phyloP scores from a whole-genome alignment of 2,329 filamentous ascomycete species.

The Scytalidium lignicola region DNA sequence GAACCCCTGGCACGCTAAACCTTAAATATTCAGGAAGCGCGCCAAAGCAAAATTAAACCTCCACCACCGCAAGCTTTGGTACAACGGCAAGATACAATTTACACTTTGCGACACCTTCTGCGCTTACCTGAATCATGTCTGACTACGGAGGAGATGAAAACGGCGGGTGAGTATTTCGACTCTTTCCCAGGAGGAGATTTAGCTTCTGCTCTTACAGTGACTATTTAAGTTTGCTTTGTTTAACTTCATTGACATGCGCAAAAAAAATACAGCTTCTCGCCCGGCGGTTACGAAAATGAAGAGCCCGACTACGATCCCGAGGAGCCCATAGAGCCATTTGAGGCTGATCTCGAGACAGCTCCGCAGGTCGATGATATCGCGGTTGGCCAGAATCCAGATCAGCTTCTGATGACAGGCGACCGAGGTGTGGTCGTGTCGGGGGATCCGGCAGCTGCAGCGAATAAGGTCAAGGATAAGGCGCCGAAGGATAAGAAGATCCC shows the following conservation, averaged over 20 bases:
- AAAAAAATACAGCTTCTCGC: conserved; percentile 52
- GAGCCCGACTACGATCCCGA: conserved; percentile 54
- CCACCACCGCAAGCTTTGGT: conserved; percentile 2
- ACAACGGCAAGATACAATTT: no score
- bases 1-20: conserved; percentile 21
- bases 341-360: conserved; percentile 45
- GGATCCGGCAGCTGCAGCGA: conserved; percentile 56
- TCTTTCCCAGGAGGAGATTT: neutral
- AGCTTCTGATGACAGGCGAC: conserved; percentile 27
- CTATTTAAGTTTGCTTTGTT: conserved; percentile 43
- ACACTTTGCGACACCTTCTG: neutral
- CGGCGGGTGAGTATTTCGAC: conserved; percentile 7
- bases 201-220: conserved; percentile 20
- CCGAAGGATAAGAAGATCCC: conserved; percentile 83
- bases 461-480: conserved; percentile 49
- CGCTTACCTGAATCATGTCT: conserved; percentile 51
- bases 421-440: conserved; percentile 50
- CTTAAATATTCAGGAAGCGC: conserved; percentile 18
- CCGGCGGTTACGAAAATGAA: conserved; percentile 67
- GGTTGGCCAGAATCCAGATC: conserved; percentile 52
- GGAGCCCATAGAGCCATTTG: conserved; percentile 49
- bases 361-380: conserved; percentile 47
- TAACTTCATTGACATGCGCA: conserved; percentile 34
- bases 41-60: conserved; percentile 4
- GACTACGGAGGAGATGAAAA: conserved; percentile 47